Base-by-base conservation (phyloP, 176 grass and related monocot species). In the Avena eriantha region DNA sequence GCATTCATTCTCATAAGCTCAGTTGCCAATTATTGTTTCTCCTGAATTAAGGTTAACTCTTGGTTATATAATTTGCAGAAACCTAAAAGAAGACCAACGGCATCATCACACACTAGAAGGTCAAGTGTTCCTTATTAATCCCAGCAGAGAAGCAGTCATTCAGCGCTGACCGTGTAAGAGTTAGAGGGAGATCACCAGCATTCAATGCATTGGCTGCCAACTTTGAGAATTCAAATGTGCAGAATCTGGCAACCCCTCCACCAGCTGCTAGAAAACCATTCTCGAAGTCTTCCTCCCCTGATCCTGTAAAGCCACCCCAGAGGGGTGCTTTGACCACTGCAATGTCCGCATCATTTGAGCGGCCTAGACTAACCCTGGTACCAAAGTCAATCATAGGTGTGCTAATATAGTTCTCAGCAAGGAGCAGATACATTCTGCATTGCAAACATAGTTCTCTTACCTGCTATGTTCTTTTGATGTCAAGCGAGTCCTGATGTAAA, bases 211-310 rank as follows among this genome's bases (percentile, higher is more conserved):
- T 99, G 76, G 97, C 94, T 83, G 94, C 97, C 48, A 99, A 91
- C 82, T 99, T 99, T 68, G 97, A 99, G 90, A 96, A 93, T 61
- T 83, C 92, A 67, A 95, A 96, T 82, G 34, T 86, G 12, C 91
- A 94, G n/a, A 99, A 99, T 90, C 92, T 99, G 43, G 96, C 97
- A 77, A 96, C 97, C 13, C 97, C 94, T 88, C 97, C 97, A 59
- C 93, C 97, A 29, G 92, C 80, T 47, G 79, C 87, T 14, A 90
- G 90, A 74, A 99, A 94, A 93, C 86, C 81, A 56, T 53, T 59
- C 49, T 91, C 77, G 0, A 99, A 92, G 69, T 88, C 93, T 1
- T 34, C 63, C 33, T 89, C 90, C 39, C 89, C 94, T 74, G 93
- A 95, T 61, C 60, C 92, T 77, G 35, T 89, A 73, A 96, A 95